Evolutionary conservation across 371 early-diverging fungal species (phyloP), one percentile per base, ranked within the genome.

Genomic region (Rhizopus arrhizus): DNA sequence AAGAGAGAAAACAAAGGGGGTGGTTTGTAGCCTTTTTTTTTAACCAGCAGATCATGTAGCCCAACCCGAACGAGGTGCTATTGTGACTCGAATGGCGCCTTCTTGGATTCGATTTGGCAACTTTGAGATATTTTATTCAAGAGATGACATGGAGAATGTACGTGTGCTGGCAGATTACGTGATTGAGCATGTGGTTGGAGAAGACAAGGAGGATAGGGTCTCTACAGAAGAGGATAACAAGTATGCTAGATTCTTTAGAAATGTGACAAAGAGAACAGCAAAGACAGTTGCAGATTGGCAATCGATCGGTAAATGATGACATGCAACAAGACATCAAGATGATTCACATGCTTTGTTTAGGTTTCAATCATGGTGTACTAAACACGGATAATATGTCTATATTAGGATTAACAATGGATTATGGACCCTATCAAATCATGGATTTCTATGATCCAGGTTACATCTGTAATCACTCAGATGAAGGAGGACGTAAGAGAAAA

Each of bases 311-410:
- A 11, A 28, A 34, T 15, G 13, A 52, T 10, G 53, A 29, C 13
- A 45, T n/a, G 15, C 6, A 40, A 41, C 31, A 15, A 2, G 40
- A 22, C 22, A 22, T 22, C 22, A 22, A 22, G 22, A 22, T 22
- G 22, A 22, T 22, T 22, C 22, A 22, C 22, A 22, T 22, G 1
- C 22, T 33, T n/a, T 46, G n/a, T 38, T 8, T 62, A 69, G 93
- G 92, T 0, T 95, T 91, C 69, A 90, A 91, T 69, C 93, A 93
- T 59, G 94, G 95, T 12, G 93, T 93, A 0, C 85, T 96, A 87
- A 94, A 94, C 67, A 94, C 95, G 0, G 93, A 95, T 65, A 95
- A 94, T 58, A 92, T 94, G 92, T 92, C 93, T 3, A 73, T 94
- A 0, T 63, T 92, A 33, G 87, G 81, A 46, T 46, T 93, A 8